Evolutionary conservation across 1,284 basidiomycete genomes (phyloP).

Genomic region (Megacollybia platyphylla): DNA sequence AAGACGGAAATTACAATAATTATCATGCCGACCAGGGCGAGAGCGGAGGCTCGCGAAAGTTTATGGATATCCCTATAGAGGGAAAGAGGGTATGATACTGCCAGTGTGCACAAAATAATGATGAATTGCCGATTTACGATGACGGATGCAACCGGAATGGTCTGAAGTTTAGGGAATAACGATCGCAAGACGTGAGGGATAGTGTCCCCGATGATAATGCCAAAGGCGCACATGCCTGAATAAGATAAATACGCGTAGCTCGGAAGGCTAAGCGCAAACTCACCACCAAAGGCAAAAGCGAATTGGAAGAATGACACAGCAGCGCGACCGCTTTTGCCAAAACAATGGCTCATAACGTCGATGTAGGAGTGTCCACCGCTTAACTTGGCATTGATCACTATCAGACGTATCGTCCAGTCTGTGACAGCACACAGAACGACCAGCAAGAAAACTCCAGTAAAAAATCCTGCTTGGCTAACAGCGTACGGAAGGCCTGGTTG

Average conservation of each 20-base stretch:
- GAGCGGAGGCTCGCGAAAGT: slow-evolving; percentile 82
- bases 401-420: slow-evolving; percentile 97
- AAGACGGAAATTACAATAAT: slow-evolving; percentile 88
- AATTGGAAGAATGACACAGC: slow-evolving; percentile 98
- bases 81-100: slow-evolving; percentile 89
- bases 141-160: slow-evolving; percentile 60
- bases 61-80: slow-evolving; percentile 97
- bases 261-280: slow-evolving; percentile 13
- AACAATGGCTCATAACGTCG: slow-evolving; percentile 93
- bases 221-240: slow-evolving; percentile 89
- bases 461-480: slow-evolving; percentile 84
- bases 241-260: slow-evolving; percentile 4
- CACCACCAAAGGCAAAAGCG: slow-evolving; percentile 91
- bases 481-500: slow-evolving; percentile 79
- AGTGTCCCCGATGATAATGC: slow-evolving; percentile 92
- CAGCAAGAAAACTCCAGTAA: slow-evolving; percentile 76
- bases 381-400: slow-evolving; percentile 91
- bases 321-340: slow-evolving; percentile 77
- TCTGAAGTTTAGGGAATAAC: slow-evolving; percentile 67
- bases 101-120: slow-evolving; percentile 74
- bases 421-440: slow-evolving; percentile 76
- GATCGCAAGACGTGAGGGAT: slow-evolving; percentile 90
- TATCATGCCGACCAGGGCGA: slow-evolving; percentile 87
- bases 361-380: slow-evolving; percentile 91
- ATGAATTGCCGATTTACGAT: slow-evolving; percentile 84